Evolutionary conservation across 2,329 filamentous ascomycete genomes (phyloP), one percentile per base, ranked within the genome.

Genomic region (Aspergillus piperis): DNA sequence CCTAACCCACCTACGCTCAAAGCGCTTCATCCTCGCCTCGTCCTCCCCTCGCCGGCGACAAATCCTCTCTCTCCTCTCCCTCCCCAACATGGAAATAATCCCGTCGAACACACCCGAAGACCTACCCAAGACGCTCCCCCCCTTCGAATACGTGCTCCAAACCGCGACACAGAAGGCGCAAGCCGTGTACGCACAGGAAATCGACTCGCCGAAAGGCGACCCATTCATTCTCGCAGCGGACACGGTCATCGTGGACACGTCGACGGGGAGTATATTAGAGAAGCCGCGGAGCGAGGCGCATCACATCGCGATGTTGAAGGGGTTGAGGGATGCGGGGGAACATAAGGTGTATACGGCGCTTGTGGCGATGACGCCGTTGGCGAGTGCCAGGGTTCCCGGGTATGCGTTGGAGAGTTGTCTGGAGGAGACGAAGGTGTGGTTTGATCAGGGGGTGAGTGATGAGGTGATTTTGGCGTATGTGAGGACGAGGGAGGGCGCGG

Each of bases 361-460:
- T 1, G 91, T 88, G 60, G 88, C 87, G n/a, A 86, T 99, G 74
- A 87, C 89, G 55, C 95, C 95, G 21, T 79, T 94, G 62, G 88
- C 89, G 57, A 93, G 92, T 71, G 89, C 92, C 0, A 80, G 86
- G 58, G 87, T 91, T 72, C 95, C 95, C 0, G 95, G 95, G 0
- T 99, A 99, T 78, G 87, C 87, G 63, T 81, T 96, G 54, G 88
- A 91, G 70, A 88, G 85, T 47, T 86, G 90, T 70, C 91, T 95
- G 5, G 94, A 98, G 80, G 93, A 96, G 82, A 98, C 94, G 48
- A 85, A 83, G 62, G 95, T 99, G n/a, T 86, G 85, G 72, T 99
- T 99, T 77, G 91, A 92, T 72, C 77, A 82, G 60, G 85, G 84
- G 47, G 82, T 88, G 4, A 86, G 87, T 13, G 94, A 99, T 78